Evolutionary conservation across 495 filamentous ascomycete genomes (phyloP).

Genomic region (Amphirosellinia nigrospora): DNA sequence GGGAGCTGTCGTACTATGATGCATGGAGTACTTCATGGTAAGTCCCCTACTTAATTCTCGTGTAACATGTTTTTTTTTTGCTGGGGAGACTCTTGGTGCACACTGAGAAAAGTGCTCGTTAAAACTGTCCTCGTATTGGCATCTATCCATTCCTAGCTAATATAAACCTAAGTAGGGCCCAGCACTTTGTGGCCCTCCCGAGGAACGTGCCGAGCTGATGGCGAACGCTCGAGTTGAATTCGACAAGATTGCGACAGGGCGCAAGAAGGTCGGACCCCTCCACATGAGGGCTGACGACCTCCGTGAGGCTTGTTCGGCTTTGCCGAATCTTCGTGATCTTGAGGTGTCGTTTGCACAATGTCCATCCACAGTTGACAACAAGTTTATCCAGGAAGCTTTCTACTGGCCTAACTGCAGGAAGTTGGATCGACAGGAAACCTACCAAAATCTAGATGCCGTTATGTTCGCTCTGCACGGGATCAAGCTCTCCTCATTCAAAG

Average conservation of each 20-base stretch:
- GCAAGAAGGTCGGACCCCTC: slow-evolving; percentile 45
- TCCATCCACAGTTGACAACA: slow-evolving; percentile 43
- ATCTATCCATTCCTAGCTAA: neutral
- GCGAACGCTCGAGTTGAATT: slow-evolving; percentile 46
- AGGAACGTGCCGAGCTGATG: slow-evolving; percentile 44
- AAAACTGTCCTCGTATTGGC: neutral
- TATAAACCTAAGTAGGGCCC: slow-evolving; percentile 35
- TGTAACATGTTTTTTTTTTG: neutral
- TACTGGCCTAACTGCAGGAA: slow-evolving; percentile 50
- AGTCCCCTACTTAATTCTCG: slow-evolving; percentile 11
- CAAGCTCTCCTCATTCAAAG: slow-evolving; percentile 45
- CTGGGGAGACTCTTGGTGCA: neutral
- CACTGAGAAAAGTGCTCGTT: neutral
- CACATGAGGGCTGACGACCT: slow-evolving; percentile 46
- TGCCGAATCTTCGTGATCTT: slow-evolving; percentile 51
- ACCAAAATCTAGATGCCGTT: slow-evolving; percentile 52
- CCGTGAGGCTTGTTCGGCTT: slow-evolving; percentile 48
- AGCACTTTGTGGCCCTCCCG: slow-evolving; percentile 51
- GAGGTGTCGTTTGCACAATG: slow-evolving; percentile 52
- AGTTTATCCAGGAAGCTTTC: slow-evolving; percentile 47
- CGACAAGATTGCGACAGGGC: slow-evolving; percentile 45
- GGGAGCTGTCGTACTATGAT: slow-evolving; percentile 50
- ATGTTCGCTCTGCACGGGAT: slow-evolving; percentile 50
- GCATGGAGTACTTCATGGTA: slow-evolving; percentile 48
- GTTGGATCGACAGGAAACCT: slow-evolving; percentile 47